Conservation (phyloP, 768 basidiomycete genomes). For the Suillus plorans region DNA sequence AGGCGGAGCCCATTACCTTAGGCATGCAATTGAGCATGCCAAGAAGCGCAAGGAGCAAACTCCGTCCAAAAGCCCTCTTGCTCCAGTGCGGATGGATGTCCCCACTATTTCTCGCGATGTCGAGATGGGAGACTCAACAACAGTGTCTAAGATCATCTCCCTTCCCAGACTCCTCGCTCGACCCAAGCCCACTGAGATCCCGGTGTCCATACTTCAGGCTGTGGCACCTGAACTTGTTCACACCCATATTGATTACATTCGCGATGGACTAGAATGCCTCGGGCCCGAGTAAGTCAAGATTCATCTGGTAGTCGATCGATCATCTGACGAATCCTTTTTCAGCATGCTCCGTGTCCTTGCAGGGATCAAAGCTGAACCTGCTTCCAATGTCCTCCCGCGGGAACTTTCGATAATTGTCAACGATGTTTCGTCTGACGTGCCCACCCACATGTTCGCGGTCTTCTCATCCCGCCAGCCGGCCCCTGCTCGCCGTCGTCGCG, state of each 20-base stretch:
- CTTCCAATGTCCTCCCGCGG: conserved; percentile 25
- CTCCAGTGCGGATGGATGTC: conserved; percentile 30
- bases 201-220: conserved; percentile 14
- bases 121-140: conserved; percentile 5
- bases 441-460: conserved; percentile 32
- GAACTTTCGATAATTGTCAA: conserved; percentile 26
- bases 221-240: conserved; percentile 28
- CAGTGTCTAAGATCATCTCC: conserved; percentile 13
- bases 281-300: conserved; percentile 25
- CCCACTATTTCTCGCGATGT: conserved; percentile 16
- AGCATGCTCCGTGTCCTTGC: conserved; percentile 34
- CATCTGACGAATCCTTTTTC: conserved; percentile 11
- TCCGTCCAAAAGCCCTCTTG: conserved; percentile 14
- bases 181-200: conserved; percentile 14
- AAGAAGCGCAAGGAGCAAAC: conserved; percentile 33
- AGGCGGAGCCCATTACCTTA: conserved; percentile 29
- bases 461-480: conserved; percentile 26
- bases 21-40: conserved; percentile 38
- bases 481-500: conserved; percentile 23
- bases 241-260: conserved; percentile 25
- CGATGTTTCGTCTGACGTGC: conserved; percentile 31
- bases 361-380: conserved; percentile 22
- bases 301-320: not conserved
- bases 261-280: conserved; percentile 25
- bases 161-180: conserved; percentile 28